phyloP scores from a whole-genome alignment of 176 grass and related monocot species.

The Raddia distichophylla region DNA sequence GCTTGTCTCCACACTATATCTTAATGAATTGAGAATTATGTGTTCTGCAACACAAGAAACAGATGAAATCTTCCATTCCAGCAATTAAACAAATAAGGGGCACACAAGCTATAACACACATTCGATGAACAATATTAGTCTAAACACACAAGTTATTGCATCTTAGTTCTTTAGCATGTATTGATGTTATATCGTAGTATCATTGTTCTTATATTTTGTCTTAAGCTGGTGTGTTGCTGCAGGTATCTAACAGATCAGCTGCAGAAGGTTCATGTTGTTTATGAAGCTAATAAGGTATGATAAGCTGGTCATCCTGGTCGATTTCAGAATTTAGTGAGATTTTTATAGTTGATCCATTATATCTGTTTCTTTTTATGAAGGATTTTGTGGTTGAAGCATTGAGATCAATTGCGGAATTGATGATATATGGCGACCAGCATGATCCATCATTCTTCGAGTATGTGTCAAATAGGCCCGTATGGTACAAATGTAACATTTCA shows the following conservation, averaged over 20 bases:
- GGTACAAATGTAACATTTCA: constrained; percentile 18
- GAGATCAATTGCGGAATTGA: constrained; percentile 91
- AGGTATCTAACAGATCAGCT: constrained; percentile 98
- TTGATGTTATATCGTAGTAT: constrained; percentile 9
- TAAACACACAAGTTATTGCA: constrained; percentile 16
- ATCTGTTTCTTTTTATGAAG: constrained; percentile 47
- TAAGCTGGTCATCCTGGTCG: constrained; percentile 27
- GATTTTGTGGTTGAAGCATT: constrained; percentile 98
- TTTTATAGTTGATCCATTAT: constrained; percentile 39
- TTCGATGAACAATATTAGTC: background rate
- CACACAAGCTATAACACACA: background rate
- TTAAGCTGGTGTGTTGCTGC: constrained; percentile 38
- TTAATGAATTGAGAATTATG: background rate
- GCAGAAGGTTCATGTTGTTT: constrained; percentile 87
- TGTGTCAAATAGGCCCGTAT: constrained; percentile 44
- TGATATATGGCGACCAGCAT: constrained; percentile 97
- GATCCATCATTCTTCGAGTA: constrained; percentile 95
- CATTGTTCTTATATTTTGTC: constrained; percentile 37
- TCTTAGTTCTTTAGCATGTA: constrained; percentile 1
- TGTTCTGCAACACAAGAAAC: background rate
- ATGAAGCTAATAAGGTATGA: constrained; percentile 87
- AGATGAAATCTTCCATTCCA: background rate
- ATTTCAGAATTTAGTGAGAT: background rate
- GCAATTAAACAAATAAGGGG: background rate
- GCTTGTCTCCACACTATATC: background rate